Evolutionary conservation across 179 eudicot species (phyloP), one percentile per base, ranked within the genome.

Genomic region (Dionaea muscipula): DNA sequence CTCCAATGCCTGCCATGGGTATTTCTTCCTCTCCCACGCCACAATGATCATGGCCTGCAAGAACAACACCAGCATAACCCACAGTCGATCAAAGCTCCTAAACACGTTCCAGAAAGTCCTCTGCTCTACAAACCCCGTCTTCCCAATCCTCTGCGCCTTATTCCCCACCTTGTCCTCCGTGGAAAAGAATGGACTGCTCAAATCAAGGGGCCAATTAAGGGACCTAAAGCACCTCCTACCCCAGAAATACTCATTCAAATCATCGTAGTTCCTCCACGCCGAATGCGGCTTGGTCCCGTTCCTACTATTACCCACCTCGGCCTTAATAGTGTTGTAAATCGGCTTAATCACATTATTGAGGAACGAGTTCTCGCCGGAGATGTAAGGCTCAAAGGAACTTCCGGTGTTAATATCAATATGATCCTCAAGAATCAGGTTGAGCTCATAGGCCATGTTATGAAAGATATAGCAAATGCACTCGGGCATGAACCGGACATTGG

Each of bases 191-290:
- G 51, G 60, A 48, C 81, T 66, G 11, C 77, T 63, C 71, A 72
- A 46, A 60, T 86, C 78, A 71, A 87, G 52, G 0, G 98, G 98
- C 98, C 95, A 86, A 18, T 80, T 80, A 12, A 91, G 52, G 5
- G 72, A 67, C 71, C 49, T 60, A 44, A 91, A 79, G 55, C 95
- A 91, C 67, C 63, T 75, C 66, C 78, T 75, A 62, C 84, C 78
- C 95, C 95, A 86, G 64, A 91, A 91, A 52, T 54, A 91, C 78
- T 91, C 98, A 47, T 91, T 91, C 35, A 91, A 69, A 65, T 91
- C 98, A 64, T 91, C 95, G 67, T 91, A 91, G 31, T 91, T 91
- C 26, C 98, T 52, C 98, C 98, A 91, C 16, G 98, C 97, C 7
- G 94, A 78, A 53, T 91, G 98, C 0, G 95, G 98, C 53, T 76